These are phyloP conservation scores for Arthromyces matolae DNA, from an alignment of 768 basidiomycete genomes.

Conservation along the genomic window DNA sequence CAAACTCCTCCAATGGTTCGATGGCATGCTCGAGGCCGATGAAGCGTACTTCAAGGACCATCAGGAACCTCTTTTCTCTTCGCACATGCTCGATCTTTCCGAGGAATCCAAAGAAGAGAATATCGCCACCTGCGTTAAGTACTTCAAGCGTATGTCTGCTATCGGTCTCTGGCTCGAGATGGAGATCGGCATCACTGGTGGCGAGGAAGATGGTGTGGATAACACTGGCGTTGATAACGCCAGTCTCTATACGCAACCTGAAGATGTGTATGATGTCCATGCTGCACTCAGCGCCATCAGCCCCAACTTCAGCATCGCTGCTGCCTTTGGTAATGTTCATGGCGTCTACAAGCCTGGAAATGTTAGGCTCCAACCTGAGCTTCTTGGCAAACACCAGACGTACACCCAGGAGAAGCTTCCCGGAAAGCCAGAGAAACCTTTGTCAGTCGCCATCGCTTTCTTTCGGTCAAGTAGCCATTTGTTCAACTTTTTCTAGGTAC, in stretches of 20 bases:
- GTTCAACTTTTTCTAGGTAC: conserved; percentile 51
- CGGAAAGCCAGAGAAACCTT: conserved; percentile 63
- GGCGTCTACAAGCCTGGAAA: conserved; percentile 99
- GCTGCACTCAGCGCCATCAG: conserved; percentile 76
- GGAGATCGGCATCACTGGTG: conserved; percentile 99
- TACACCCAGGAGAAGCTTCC: conserved; percentile 68
- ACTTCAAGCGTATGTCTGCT: conserved; percentile 93
- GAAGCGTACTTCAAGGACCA: conserved; percentile 90
- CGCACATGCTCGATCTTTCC: conserved; percentile 98
- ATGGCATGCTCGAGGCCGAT: conserved; percentile 97
- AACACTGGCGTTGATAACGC: conserved; percentile 95
- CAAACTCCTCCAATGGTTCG: conserved; percentile 98
- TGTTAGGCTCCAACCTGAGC: conserved; percentile 87
- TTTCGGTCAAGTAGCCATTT: neutral
- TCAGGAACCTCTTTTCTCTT: conserved; percentile 86
- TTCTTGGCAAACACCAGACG: conserved; percentile 88
- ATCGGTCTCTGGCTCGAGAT: conserved; percentile 97
- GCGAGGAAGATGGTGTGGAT: conserved; percentile 99
- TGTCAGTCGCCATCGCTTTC: conserved; percentile 64
- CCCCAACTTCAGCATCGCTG: conserved; percentile 96
- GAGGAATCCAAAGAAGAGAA: conserved; percentile 92
- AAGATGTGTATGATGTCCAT: conserved; percentile 92
- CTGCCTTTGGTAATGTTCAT: conserved; percentile 98
- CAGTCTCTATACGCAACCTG: conserved; percentile 93
- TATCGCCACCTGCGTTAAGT: conserved; percentile 88